phyloP scores from a whole-genome alignment of 23 red algal species.

The Pyropia haitanensis region DNA sequence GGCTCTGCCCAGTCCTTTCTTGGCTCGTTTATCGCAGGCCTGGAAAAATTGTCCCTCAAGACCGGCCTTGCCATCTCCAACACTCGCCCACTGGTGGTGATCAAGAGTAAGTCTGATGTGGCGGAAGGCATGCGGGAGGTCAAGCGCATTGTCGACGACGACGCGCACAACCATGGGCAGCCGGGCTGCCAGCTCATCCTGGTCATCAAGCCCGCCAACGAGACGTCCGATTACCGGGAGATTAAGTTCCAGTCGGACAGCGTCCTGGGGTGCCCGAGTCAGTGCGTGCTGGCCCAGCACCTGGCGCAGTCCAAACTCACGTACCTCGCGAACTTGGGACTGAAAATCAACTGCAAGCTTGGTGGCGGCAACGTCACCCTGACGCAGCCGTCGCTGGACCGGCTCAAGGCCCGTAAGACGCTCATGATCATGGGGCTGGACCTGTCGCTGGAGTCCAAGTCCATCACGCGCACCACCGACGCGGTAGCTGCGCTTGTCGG shows the following conservation, averaged over 20 bases:
- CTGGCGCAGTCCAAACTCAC: constrained; percentile 20
- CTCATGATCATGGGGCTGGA: constrained; percentile 47
- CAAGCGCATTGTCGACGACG: constrained; percentile 15
- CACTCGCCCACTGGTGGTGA: no score
- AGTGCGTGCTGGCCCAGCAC: constrained; percentile 42
- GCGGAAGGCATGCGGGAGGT: constrained; percentile 30
- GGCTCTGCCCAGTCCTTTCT: no score
- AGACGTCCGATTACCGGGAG: constrained; percentile 45
- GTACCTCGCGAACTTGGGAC: constrained; percentile 39
- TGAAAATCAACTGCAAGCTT: constrained; percentile 70
- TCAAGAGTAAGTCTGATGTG: neutral
- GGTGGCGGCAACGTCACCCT: constrained; percentile 41
- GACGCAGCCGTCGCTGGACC: constrained; percentile 10
- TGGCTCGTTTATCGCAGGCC: no score
- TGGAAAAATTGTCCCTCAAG: no score
- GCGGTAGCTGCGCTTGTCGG: constrained; percentile 50
- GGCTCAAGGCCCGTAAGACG: constrained; percentile 15
- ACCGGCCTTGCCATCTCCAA: no score
- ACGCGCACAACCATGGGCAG: constrained; percentile 7
- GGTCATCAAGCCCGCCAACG: constrained; percentile 51
- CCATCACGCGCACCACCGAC: neutral
- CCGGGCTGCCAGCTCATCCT: constrained; percentile 46
- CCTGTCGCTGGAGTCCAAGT: constrained; percentile 23
- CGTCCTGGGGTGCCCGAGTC: constrained; percentile 39
- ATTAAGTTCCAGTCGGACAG: constrained; percentile 59